Evolutionary conservation across 1,284 basidiomycete genomes (phyloP).

Genomic region (Naganishia liquefaciens): DNA sequence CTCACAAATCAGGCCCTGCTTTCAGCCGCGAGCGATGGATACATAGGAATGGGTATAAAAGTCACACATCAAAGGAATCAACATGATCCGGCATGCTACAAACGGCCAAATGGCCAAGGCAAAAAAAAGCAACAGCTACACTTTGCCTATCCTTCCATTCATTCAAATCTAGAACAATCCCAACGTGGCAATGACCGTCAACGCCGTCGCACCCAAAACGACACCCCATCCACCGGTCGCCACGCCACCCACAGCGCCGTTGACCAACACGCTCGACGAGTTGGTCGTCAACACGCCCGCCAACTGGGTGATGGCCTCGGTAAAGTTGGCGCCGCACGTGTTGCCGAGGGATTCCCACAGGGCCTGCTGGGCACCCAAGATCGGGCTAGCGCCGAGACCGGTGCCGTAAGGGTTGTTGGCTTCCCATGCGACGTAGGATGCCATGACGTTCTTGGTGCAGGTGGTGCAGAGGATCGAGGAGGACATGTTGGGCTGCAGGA

Average conservation of each 20-base stretch:
- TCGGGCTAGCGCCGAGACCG: constrained; percentile 64
- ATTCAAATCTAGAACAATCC: constrained; percentile 15
- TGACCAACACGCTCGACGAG: constrained; percentile 16
- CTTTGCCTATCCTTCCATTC: neutral
- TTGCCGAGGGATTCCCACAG: constrained; percentile 65
- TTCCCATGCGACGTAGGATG: constrained; percentile 74
- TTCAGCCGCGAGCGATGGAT: neutral
- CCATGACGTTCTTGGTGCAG: constrained; percentile 75
- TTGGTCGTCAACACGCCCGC: constrained; percentile 43
- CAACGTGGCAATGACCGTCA: constrained; percentile 9
- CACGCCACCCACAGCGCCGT: constrained; percentile 5
- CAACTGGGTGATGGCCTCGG: constrained; percentile 47
- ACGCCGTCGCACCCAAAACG: constrained; percentile 10
- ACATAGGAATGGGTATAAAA: neutral
- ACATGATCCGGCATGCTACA: too few relatives aligned
- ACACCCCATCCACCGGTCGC: constrained; percentile 20
- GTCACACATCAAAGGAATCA: too few relatives aligned
- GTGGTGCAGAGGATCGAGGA: constrained; percentile 67
- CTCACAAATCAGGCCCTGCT: neutral
- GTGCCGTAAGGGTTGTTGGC: constrained; percentile 68
- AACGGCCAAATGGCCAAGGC: too few relatives aligned
- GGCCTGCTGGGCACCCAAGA: constrained; percentile 66
- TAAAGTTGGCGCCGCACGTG: constrained; percentile 55
- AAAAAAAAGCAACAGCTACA: too few relatives aligned
- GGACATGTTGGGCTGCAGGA: constrained; percentile 63